Base-by-base conservation (phyloP, 176 grass and related monocot genomes). In the Elymus sibiricus region DNA sequence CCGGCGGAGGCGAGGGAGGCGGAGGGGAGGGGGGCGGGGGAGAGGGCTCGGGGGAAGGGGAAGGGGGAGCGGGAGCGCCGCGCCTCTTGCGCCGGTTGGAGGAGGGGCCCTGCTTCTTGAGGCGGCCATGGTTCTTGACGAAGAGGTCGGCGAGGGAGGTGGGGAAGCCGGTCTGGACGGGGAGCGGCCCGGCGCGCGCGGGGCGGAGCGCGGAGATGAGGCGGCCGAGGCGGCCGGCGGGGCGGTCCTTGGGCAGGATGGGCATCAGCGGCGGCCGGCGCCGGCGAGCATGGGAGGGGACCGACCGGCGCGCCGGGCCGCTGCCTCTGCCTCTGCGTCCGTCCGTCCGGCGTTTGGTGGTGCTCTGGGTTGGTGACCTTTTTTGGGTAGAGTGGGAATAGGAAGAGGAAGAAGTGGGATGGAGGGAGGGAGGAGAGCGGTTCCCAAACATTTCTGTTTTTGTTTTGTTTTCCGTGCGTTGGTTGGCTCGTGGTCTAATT, bases 111-210 rank as follows among this genome's bases (percentile, higher is more conserved):
- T 53, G 46, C 60, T 90, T 94, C 77, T 90, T 89, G 78, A 94
- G 90, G 68, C 91, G 93, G 82, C 90, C 90, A 80, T 91, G 91
- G 86, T 98, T 98, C 89, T 95, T 95, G 70, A 98, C 91, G 67
- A 93, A 71, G 69, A 95, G 90, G 76, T 95, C 93, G 32, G 93
- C 95, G 78, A 98, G 89, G 84, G 95, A 98, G 83, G 95, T 98
- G 2, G 95, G 95, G 79, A 98, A 95, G 49, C 95, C 95, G 56
- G 95, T 95, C 89, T 93, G 95, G 80, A 98, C 87, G 60, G 91
- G 91, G 46, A 93, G 89, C 4, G 89, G 85, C 2, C 87, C 85
- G 27, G 84, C 69, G 69, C 89, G 86, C n/a, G 81, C 79, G 19
- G 83, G 89, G 40, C 91, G 86, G 79, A 96, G 90, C 16, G 91